Percentiles rank a stretch among this genome's conserved stretches.
Evolutionary conservation across 768 basidiomycete genomes (phyloP).

Genomic region (Boletus subcaerulescens): DNA sequence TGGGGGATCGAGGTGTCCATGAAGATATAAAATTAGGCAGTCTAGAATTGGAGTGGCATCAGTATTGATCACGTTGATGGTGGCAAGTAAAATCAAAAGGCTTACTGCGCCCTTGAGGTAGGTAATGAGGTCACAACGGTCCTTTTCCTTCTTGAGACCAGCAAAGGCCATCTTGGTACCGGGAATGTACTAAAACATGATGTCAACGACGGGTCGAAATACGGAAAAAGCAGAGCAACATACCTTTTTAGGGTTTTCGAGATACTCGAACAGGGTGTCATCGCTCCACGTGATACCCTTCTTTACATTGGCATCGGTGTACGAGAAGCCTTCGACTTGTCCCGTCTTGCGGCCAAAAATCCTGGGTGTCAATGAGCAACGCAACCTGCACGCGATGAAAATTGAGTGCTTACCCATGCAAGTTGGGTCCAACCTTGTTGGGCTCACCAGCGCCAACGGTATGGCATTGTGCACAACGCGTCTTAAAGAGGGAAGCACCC

Average conservation of each 20-base stretch:
- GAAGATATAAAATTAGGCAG: slow-evolving; percentile 26
- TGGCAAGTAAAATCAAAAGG: slow-evolving; percentile 5
- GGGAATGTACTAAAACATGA: slow-evolving; percentile 72
- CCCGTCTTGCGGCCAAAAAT: slow-evolving; percentile 87
- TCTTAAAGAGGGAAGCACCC: slow-evolving; percentile 96
- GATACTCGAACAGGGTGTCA: slow-evolving; percentile 90
- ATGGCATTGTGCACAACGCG: slow-evolving; percentile 93
- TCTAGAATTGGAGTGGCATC: slow-evolving; percentile 8
- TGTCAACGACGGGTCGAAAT: not conserved
- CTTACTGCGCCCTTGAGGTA: slow-evolving; percentile 74
- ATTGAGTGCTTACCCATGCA: slow-evolving; percentile 68
- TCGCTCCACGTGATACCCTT: slow-evolving; percentile 89
- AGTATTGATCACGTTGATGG: not conserved
- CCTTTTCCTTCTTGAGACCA: slow-evolving; percentile 98
- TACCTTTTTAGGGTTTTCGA: slow-evolving; percentile 97
- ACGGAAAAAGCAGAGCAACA: slow-evolving; percentile 5
- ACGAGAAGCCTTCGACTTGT: slow-evolving; percentile 80
- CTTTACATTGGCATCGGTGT: slow-evolving; percentile 93
- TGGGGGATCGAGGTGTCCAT: slow-evolving; percentile 12
- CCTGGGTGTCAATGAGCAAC: slow-evolving; percentile 35
- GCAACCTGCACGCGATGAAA: not conserved
- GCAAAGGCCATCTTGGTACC: slow-evolving; percentile 99
- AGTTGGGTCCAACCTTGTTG: slow-evolving; percentile 93
- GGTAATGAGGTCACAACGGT: slow-evolving; percentile 91
- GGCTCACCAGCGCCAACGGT: slow-evolving; percentile 74